These are phyloP conservation scores for Carex pumila DNA, from an alignment of 176 grass and related monocot species.

Conservation along the genomic window DNA sequence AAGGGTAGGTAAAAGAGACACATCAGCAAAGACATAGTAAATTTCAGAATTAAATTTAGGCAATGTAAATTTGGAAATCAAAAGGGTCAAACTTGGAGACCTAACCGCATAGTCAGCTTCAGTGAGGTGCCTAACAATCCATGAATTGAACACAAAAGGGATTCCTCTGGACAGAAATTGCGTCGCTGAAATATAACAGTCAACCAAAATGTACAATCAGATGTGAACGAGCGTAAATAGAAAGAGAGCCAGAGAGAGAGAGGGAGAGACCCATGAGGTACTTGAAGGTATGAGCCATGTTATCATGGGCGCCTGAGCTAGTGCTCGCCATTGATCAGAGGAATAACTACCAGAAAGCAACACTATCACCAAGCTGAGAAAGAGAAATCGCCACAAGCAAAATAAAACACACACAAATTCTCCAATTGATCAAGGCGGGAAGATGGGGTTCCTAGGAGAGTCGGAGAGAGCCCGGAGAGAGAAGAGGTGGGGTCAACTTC, in stretches of 20 bases:
- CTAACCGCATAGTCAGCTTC: slow-evolving; percentile 62
- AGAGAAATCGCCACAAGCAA: neutral
- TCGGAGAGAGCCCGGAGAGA: neutral
- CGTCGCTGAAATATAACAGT: slow-evolving; percentile 45
- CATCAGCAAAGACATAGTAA: slow-evolving; percentile 2
- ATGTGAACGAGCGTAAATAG: neutral
- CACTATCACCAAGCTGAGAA: neutral
- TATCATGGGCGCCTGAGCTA: neutral
- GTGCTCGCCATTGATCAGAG: slow-evolving; percentile 7
- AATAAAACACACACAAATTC: neutral
- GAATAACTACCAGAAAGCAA: neutral
- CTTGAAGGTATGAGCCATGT: slow-evolving; percentile 69
- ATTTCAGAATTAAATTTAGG: neutral
- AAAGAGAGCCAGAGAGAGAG: neutral
- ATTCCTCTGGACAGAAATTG: slow-evolving; percentile 81
- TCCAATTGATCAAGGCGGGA: neutral
- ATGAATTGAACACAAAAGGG: slow-evolving; percentile 84
- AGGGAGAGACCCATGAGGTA: slow-evolving; percentile 60
- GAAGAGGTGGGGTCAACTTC: no score
- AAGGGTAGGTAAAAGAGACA: neutral
- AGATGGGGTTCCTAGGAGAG: neutral
- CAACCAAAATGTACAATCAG: neutral
- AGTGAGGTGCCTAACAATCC: slow-evolving; percentile 86
- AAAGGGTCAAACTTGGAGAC: neutral
- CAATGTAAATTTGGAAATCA: neutral